Percentiles rank a stretch among this genome's conserved stretches.
Evolutionary conservation across 371 early-diverging fungal species (phyloP).

Genomic region (Mortierella polycephala): DNA sequence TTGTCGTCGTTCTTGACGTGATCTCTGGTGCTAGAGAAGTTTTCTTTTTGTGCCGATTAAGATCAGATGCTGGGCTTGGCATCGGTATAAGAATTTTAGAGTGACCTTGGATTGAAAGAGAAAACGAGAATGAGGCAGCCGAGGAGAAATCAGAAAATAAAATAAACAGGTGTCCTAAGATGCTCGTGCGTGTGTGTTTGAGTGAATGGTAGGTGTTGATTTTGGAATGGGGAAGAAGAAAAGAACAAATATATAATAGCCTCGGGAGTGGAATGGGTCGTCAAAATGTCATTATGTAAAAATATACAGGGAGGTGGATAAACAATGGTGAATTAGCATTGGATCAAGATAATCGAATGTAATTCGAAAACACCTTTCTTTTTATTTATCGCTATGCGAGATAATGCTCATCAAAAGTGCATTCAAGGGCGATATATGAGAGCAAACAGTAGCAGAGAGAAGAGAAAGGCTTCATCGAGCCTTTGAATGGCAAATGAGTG

Average conservation of each 20-base stretch:
- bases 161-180: background rate
- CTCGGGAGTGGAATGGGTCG: no score
- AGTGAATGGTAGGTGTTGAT: no score
- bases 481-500: background rate
- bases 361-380: background rate
- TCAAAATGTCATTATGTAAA: no score
- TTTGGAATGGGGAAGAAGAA: background rate
- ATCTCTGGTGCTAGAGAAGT: background rate
- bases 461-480: no score
- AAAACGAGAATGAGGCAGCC: background rate
- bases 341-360: no score
- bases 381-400: background rate
- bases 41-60: conserved; percentile 10
- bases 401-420: no score
- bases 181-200: no score
- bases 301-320: background rate
- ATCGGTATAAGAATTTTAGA: background rate
- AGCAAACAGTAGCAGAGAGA: no score
- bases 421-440: no score
- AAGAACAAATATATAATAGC: no score
- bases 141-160: conserved; percentile 4
- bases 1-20: conserved; percentile 4
- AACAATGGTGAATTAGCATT: no score
- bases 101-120: background rate
- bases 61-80: conserved; percentile 15